Evolutionary conservation across 306 rosid genomes (phyloP).

Genomic region (Elaeagnus macrophylla): DNA sequence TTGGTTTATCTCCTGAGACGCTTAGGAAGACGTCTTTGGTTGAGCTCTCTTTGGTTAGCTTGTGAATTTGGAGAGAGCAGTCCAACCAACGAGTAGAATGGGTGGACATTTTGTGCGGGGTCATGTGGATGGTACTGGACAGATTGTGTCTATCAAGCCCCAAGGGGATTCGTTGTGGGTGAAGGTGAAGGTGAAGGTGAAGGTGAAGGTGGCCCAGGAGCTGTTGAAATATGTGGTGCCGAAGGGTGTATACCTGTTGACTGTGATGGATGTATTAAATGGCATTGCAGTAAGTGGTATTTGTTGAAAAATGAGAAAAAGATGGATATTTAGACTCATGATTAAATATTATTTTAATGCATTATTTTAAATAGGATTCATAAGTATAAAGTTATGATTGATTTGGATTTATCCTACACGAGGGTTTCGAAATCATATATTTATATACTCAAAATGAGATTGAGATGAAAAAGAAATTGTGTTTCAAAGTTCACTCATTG

Average conservation of each 20-base stretch:
- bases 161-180: slow-evolving; percentile 82
- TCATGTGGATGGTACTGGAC: slow-evolving; percentile 90
- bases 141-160: slow-evolving; percentile 42
- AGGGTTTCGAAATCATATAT: too few species aligned
- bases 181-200: slow-evolving; percentile 56
- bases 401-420: too few species aligned
- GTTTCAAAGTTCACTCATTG: too few species aligned
- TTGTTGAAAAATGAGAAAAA: slow-evolving; percentile 58
- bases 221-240: slow-evolving; percentile 62
- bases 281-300: slow-evolving; percentile 83
- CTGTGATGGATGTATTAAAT: slow-evolving; percentile 83
- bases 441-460: too few species aligned
- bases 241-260: slow-evolving; percentile 83
- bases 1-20: slow-evolving; percentile 54
- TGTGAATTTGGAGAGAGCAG: slow-evolving; percentile 79
- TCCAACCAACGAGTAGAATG: slow-evolving; percentile 65
- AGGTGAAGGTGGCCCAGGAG: slow-evolving; percentile 41
- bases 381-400: too few species aligned
- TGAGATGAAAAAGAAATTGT: too few species aligned
- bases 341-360: too few species aligned
- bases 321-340: too few species aligned
- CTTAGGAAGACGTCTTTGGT: slow-evolving; percentile 68
- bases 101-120: slow-evolving; percentile 98
- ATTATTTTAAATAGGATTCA: too few species aligned
- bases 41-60: slow-evolving; percentile 49